phyloP scores from a whole-genome alignment of 257 asterid genomes.

The Parsonsia alboflavescens region DNA sequence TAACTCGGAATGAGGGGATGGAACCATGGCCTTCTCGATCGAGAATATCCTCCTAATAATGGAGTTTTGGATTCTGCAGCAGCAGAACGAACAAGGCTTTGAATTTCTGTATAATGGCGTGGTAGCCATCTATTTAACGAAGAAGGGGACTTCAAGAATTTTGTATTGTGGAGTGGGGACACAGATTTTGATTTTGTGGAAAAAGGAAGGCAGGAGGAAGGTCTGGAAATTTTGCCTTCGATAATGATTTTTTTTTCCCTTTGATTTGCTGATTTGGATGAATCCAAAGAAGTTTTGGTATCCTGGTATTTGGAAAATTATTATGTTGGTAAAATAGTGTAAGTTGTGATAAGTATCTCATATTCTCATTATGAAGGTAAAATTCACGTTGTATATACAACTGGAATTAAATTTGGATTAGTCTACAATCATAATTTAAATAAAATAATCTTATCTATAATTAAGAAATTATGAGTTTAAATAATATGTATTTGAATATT shows the following conservation, averaged over 20 bases:
- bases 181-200: conserved; percentile 7
- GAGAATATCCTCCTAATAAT: not conserved
- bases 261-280: no score
- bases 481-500: no score
- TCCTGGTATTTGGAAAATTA: not conserved
- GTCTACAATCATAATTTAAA: no score
- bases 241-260: not conserved
- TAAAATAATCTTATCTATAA: no score
- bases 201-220: conserved; percentile 14
- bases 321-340: no score
- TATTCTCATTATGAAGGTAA: no score
- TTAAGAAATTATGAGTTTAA: no score
- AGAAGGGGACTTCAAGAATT: not conserved
- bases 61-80: not conserved
- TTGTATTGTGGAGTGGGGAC: not conserved
- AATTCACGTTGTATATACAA: no score
- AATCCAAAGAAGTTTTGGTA: not conserved
- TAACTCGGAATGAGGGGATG: conserved; percentile 18
- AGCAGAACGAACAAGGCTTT: not conserved
- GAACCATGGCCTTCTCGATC: conserved; percentile 25
- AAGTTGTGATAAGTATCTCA: no score
- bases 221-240: not conserved
- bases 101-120: conserved; percentile 4
- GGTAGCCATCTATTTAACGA: conserved; percentile 11
- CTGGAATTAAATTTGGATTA: no score